Evolutionary conservation across 1,284 basidiomycete species (phyloP), one percentile per base, ranked within the genome.

Genomic region (Phellopilus nigrolimitatus): DNA sequence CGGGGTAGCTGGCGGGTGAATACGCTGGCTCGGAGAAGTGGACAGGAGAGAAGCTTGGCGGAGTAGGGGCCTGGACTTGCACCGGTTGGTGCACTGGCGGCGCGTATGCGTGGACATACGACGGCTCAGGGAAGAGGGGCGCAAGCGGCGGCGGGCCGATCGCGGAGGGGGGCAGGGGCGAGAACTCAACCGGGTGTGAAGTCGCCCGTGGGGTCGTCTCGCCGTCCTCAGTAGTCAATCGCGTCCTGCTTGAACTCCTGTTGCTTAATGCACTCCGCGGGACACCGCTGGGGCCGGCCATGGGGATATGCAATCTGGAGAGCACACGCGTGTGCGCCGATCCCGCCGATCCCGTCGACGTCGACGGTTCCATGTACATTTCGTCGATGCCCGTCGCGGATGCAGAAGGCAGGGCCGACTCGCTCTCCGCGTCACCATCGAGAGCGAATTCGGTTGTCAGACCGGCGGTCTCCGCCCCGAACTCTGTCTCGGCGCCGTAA

Each of bases 281-380:
- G 42, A 34, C 10, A 30, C 38, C 17, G 40, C 36, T 24, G n/a
- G 39, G 21, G 27, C 42, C 27, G 19, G 36, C 10, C 34, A 40
- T 15, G 3, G 52, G 52, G n/a, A 44, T 49, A 13, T 51, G 30
- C 10, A 55, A 15, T 8, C 49, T 39, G 7, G 9, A 27, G 51
- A 6, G 15, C 30, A 40, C 44, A 2, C 48, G 49, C 3, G 47
- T 51, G 36, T 24, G 48, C 25, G 30, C 24, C 21, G 50, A 45
- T 1, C 43, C 50, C 15, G 39, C 42, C 33, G n/a, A n/a, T n/a
- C n/a, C n/a, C n/a, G n/a, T n/a, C n/a, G 49, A 42, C 22, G 48
- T 51, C 3, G 53, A 55, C 17, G 53, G 53, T 25, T 55, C 53
- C 53, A 55, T 55, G 22, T 55, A 55, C 38, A 55, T 28, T 1